Evolutionary conservation across 2,329 filamentous ascomycete genomes (phyloP).

Genomic region (Scorias spongiosa): DNA sequence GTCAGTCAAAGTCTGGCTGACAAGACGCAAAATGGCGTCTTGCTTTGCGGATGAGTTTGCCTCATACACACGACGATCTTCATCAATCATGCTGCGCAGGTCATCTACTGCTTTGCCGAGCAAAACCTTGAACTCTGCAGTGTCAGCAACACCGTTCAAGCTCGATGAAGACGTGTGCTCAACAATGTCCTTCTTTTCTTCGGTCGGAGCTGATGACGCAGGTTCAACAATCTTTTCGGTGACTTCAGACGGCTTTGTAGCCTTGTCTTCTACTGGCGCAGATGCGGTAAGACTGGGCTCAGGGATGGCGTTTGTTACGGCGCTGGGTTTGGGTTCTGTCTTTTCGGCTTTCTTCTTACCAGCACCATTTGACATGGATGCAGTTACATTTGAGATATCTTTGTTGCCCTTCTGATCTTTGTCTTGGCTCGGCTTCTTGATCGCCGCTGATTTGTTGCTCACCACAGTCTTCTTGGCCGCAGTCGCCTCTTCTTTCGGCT

Average conservation of each 20-base stretch:
- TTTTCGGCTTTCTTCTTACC: neutral
- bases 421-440: constrained; percentile 1
- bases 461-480: neutral
- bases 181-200: constrained; percentile 7
- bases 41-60: constrained; percentile 50
- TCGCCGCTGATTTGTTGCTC: neutral
- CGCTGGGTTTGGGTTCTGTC: constrained; percentile 9
- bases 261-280: constrained; percentile 20
- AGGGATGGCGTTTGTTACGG: constrained; percentile 7
- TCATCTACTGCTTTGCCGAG: constrained; percentile 12
- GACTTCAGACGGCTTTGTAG: neutral
- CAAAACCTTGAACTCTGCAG: neutral
- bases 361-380: constrained; percentile 8
- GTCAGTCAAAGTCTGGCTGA: constrained; percentile 52
- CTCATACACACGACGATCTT: constrained; percentile 53
- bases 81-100: constrained; percentile 47
- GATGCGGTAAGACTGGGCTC: constrained; percentile 18
- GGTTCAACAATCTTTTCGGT: neutral
- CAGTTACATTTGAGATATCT: constrained; percentile 2
- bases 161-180: constrained; percentile 3
- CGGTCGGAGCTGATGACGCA: constrained; percentile 3
- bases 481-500: constrained; percentile 1
- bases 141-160: constrained; percentile 1
- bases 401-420: neutral
- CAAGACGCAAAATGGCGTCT: constrained; percentile 51